Base-by-base conservation (phyloP, 2,329 filamentous ascomycete species). In the Hymenoscyphus repandus region DNA sequence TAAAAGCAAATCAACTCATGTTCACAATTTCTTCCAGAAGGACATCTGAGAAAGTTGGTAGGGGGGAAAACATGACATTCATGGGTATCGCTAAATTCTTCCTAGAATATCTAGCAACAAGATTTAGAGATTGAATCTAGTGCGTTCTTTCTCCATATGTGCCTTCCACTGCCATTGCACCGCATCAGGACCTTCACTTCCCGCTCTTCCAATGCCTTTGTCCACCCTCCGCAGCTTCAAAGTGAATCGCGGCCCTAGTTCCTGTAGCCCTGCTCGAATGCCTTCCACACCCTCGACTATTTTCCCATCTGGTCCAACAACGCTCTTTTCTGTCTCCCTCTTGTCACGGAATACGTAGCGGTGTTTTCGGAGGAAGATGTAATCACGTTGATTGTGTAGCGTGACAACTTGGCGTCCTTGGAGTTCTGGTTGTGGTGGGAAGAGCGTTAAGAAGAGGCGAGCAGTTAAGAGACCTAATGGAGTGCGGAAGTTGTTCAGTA, bases 401-500 rank as follows among this genome's bases (percentile, higher is more conserved):
- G 92, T 96, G 7, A 96, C 83, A 1, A 96, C 91, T 64, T 96
- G 91, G 20, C 92, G 77, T 4, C 92, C 92, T 59, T 86, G 78
- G 5, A 97, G 74, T 62, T 97, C 89, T 0, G 93, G 92, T 39
- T 82, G 80, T 0, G 85, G 80, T 0, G 92, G 93, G 69, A 90
- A 93, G 27, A 95, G 70, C 0, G 79, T 82, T 56, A 86, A 80
- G 73, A 99, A 93, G 1, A 96, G 74, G 63, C 90, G 85, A 7
- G 91, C 92, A 0, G 91, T 90, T 36, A 97, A 74, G 9, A 96
- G 75, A 71, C 93, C 93, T 1, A 99, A 77, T 0, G 92, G 90
- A 0, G 93, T 99, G 63, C 88, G 86, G 76, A 99, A 99, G 67
- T 93, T 92, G 70, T 97, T 97, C 46, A 96, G 77, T 33, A 95